Base-by-base conservation (phyloP, 495 filamentous ascomycete species). In the Oleoguttula mirabilis region DNA sequence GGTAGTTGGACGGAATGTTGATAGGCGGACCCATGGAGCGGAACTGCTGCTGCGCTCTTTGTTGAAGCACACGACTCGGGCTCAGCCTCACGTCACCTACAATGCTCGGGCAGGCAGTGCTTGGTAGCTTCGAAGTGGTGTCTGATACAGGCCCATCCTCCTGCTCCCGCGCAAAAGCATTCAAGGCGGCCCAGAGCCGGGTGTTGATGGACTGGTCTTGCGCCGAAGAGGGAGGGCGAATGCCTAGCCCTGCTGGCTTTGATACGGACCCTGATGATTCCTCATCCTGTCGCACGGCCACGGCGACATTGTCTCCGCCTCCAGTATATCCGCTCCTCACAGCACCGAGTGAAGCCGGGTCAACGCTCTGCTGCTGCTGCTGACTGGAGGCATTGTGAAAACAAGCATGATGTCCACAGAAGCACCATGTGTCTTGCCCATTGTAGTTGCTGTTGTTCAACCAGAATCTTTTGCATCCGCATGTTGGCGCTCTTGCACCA, bases 341-440 rank as follows among this genome's bases (percentile, higher is more conserved):
- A 15, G 28, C 33, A 12, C 12, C 27, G 12, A 31, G 2, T 5
- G 38, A 41, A 11, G 25, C 24, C 23, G 17, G 38, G 15, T 16
- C 35, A 15, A 17, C 25, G 14, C n/a, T n/a, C 6, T 8, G 33
- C 25, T 7, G 16, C 38, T 30, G 58, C 30, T 37, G 30, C 23
- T 41, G 44, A 32, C 31, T 36, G 24, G 39, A 45, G 45, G 66
- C 60, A 49, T 78, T 72, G 53, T 83, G 79, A 53, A 72, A 82
- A 57, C 79, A 83, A 23, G 78, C 79, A 66, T 83, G 79, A 56
- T 83, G 79, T 11, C 70, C 71, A 52, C 79, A 83, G 62, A 79
- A 72, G 64, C 79, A 83, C 59, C 70, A 69, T 32, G 65, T n/a
- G n/a, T n/a, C 66, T n/a, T 53, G 60, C 25, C 66, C 55, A 17